Evolutionary conservation across 2,329 filamentous ascomycete genomes (phyloP).

Genomic region (Cordyceps javanica): DNA sequence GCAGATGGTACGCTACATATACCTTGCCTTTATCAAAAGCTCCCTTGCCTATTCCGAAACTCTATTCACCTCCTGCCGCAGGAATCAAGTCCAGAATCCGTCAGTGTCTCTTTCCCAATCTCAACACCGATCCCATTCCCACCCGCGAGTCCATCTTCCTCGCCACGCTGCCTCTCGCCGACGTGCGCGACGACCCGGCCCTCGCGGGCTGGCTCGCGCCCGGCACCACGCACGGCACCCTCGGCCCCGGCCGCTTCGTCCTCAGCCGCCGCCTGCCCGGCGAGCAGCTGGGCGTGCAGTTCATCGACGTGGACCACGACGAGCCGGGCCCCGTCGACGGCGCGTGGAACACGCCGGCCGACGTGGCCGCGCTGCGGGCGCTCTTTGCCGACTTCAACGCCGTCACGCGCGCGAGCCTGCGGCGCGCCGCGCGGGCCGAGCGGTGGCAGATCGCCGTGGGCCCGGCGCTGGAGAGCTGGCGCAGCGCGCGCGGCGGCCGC

Average conservation of each 20-base stretch:
- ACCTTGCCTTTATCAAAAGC: too few relatives aligned
- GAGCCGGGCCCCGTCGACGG: conserved; percentile 5
- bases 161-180: neutral
- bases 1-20: conserved; percentile 1
- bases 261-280: neutral
- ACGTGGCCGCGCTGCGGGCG: neutral
- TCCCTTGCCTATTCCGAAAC: neutral
- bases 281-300: conserved; percentile 3
- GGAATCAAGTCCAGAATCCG: conserved; percentile 11
- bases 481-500: neutral
- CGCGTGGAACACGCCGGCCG: conserved; percentile 10
- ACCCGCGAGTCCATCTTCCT: conserved; percentile 11
- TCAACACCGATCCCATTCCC: conserved; percentile 6
- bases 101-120: neutral
- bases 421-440: neutral
- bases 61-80: neutral
- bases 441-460: conserved; percentile 11
- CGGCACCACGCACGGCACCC: conserved; percentile 11
- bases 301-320: conserved; percentile 9
- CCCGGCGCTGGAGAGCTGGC: neutral
- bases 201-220: neutral
- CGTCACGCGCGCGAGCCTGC: neutral
- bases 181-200: neutral
- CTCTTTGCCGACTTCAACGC: conserved; percentile 7
- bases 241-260: conserved; percentile 10